phyloP scores from a whole-genome alignment of 805 yeast genomes.

The Saccharomyces jurei region DNA sequence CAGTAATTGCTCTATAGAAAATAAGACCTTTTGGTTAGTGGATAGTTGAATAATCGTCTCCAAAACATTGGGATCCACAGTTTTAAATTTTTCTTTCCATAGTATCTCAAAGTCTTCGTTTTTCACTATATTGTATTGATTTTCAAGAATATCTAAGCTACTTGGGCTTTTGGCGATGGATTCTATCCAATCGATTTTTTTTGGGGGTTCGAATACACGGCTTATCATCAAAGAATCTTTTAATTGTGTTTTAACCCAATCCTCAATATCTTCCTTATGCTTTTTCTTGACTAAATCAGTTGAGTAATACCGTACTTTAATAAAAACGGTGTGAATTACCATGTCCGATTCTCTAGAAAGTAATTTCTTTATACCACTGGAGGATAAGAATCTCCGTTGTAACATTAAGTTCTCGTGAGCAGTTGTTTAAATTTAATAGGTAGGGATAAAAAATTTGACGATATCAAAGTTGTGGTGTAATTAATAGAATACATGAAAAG shows the following conservation, averaged over 20 bases:
- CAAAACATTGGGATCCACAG: slow-evolving; percentile 9
- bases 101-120: slow-evolving; percentile 1
- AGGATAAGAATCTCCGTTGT: not conserved
- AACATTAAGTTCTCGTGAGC: not conserved
- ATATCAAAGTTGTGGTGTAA: not conserved
- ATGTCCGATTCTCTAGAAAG: not conserved
- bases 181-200: slow-evolving; percentile 3
- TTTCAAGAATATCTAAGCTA: slow-evolving; percentile 5
- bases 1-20: slow-evolving; percentile 13
- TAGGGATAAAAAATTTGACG: not conserved
- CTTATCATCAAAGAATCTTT: slow-evolving; percentile 3
- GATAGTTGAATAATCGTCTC: slow-evolving; percentile 6
- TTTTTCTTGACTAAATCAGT: not conserved
- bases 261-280: slow-evolving; percentile 10
- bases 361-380: not conserved
- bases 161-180: not conserved
- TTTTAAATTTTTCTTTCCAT: slow-evolving; percentile 16
- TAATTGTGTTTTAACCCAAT: slow-evolving; percentile 11
- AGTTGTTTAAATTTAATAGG: not conserved
- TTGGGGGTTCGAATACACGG: not conserved
- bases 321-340: not conserved
- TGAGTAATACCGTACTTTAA: not conserved
- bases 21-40: slow-evolving; percentile 6
- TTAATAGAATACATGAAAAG: not conserved
- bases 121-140: not conserved